Conservation (phyloP, 2,329 filamentous ascomycete genomes). For the Pyrenophora graminea region DNA sequence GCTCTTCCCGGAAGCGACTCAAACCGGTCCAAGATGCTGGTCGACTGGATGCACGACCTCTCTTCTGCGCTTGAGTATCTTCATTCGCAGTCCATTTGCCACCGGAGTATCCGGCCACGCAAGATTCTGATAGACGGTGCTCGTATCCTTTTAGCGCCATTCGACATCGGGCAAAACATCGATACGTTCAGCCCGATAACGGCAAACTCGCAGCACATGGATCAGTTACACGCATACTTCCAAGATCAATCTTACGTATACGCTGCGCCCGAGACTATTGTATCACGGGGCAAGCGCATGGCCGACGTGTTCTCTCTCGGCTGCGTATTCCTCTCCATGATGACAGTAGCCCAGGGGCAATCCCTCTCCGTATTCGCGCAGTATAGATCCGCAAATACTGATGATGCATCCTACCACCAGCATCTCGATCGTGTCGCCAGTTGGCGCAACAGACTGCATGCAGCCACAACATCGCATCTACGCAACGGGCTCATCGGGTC, state of each 20-base stretch:
- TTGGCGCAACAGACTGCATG: slow-evolving; percentile 40
- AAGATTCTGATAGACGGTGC: slow-evolving; percentile 47
- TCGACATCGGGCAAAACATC: slow-evolving; percentile 40
- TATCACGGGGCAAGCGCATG: slow-evolving; percentile 43
- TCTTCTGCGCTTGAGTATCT: slow-evolving; percentile 46
- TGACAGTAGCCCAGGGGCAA: slow-evolving; percentile 45
- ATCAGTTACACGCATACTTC: slow-evolving; percentile 38
- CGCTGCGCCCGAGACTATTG: slow-evolving; percentile 45
- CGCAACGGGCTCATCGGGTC: slow-evolving; percentile 36
- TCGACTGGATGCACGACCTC: slow-evolving; percentile 49
- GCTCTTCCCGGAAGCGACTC: slow-evolving; percentile 35
- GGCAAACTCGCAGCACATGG: slow-evolving; percentile 33
- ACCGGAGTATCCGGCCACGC: slow-evolving; percentile 45
- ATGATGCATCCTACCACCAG: slow-evolving; percentile 46
- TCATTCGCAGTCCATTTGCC: slow-evolving; percentile 44
- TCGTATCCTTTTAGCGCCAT: slow-evolving; percentile 43
- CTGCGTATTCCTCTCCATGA: slow-evolving; percentile 48
- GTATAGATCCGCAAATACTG: slow-evolving; percentile 41
- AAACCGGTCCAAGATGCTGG: slow-evolving; percentile 38
- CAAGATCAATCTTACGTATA: slow-evolving; percentile 46
- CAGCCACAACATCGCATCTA: slow-evolving; percentile 36
- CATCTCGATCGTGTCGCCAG: slow-evolving; percentile 44
- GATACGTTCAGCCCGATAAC: slow-evolving; percentile 37
- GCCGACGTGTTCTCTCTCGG: slow-evolving; percentile 48
- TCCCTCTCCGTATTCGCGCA: slow-evolving; percentile 40